A percentile compares a stretch with the other conserved stretches of the same genome.
These are phyloP conservation scores for Saccharomyces paradoxus DNA, from an alignment of 805 yeast species.

Conservation along the genomic window DNA sequence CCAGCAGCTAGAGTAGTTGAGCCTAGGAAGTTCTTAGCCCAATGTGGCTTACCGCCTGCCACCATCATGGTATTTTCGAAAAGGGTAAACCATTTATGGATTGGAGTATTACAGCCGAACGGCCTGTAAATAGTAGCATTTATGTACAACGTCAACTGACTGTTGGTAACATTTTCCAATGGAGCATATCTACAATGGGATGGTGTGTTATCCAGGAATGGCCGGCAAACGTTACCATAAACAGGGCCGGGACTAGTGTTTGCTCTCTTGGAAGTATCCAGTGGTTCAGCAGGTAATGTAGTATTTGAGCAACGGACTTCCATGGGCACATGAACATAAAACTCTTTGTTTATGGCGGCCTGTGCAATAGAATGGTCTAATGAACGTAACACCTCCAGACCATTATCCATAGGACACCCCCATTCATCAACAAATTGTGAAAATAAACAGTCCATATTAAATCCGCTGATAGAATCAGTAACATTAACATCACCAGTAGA, in stretches of 20 bases:
- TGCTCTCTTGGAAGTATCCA: slow-evolving; percentile 46
- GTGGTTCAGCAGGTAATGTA: slow-evolving; percentile 36
- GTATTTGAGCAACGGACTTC: slow-evolving; percentile 92
- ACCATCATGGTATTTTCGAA: slow-evolving; percentile 72
- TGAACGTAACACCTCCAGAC: slow-evolving; percentile 61
- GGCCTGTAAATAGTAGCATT: slow-evolving; percentile 97
- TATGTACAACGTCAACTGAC: slow-evolving; percentile 74
- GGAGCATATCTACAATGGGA: slow-evolving; percentile 45
- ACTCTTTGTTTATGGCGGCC: slow-evolving; percentile 55
- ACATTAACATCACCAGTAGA: slow-evolving; percentile 58
- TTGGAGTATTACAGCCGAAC: slow-evolving; percentile 65
- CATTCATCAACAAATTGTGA: slow-evolving; percentile 93
- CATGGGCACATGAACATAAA: slow-evolving; percentile 87
- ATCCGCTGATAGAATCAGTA: slow-evolving; percentile 73
- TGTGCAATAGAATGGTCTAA: slow-evolving; percentile 51
- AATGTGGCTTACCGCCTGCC: slow-evolving; percentile 91
- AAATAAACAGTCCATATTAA: slow-evolving; percentile 92
- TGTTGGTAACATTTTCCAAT: slow-evolving; percentile 41
- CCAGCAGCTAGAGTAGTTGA: slow-evolving; percentile 31
- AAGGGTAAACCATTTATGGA: slow-evolving; percentile 70
- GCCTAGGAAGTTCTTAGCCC: slow-evolving; percentile 95
- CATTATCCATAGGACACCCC: slow-evolving; percentile 83
- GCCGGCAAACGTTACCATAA: slow-evolving; percentile 75
- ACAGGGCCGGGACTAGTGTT: slow-evolving; percentile 64
- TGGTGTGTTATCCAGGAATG: slow-evolving; percentile 77